Evolutionary conservation across 73 alveolate species (phyloP).

Genomic region (Paramecium primaurelia): DNA sequence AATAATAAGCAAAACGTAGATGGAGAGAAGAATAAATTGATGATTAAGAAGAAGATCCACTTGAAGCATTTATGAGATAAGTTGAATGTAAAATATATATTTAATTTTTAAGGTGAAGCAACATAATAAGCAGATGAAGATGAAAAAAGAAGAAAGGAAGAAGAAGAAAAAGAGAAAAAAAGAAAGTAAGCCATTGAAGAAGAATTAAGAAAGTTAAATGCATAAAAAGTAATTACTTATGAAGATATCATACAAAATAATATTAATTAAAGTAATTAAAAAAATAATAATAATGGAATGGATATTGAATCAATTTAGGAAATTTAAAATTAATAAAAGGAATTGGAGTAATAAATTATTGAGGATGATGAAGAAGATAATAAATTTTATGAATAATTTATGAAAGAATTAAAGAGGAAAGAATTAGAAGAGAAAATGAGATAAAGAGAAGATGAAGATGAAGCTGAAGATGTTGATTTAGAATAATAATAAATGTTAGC

Average conservation of each 20-base stretch:
- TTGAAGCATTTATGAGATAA: slow-evolving; percentile 77
- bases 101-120: slow-evolving; percentile 56
- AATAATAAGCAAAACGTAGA: neutral
- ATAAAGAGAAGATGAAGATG: slow-evolving; percentile 67
- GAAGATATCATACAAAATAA: slow-evolving; percentile 39
- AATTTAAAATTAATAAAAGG: slow-evolving; percentile 17
- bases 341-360: slow-evolving; percentile 40
- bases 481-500: slow-evolving; percentile 81
- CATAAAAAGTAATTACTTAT: slow-evolving; percentile 53
- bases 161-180: slow-evolving; percentile 50
- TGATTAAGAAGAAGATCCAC: slow-evolving; percentile 74
- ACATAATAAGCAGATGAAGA: slow-evolving; percentile 54
- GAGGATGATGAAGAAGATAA: slow-evolving; percentile 62
- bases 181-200: slow-evolving; percentile 54
- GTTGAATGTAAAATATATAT: slow-evolving; percentile 57
- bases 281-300: slow-evolving; percentile 26
- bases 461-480: slow-evolving; percentile 87
- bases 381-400: slow-evolving; percentile 50
- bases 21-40: slow-evolving; percentile 56
- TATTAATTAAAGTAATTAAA: slow-evolving; percentile 41
- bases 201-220: neutral
- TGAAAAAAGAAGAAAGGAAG: slow-evolving; percentile 63
- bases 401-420: slow-evolving; percentile 42
- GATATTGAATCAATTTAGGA: slow-evolving; percentile 17
- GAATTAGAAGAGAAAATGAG: slow-evolving; percentile 51